A percentile compares a stretch with the other conserved stretches of the same genome.
These are phyloP conservation scores for Austroboletus festivus DNA, from an alignment of 768 basidiomycete species.

Conservation along the genomic window DNA sequence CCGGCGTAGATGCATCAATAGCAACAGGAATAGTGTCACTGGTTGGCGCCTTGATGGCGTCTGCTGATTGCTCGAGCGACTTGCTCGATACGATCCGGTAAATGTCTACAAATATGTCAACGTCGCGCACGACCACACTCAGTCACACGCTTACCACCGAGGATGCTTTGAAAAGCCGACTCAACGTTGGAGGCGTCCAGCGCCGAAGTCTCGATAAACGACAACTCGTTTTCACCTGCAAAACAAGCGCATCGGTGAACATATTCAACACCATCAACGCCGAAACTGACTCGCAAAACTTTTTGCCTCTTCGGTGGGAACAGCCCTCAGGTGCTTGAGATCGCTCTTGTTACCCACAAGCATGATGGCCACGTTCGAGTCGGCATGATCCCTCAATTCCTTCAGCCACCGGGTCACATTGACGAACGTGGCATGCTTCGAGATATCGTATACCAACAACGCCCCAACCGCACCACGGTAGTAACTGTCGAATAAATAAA, in stretches of 20 bases:
- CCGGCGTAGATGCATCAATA: slow-evolving; percentile 52
- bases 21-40: slow-evolving; percentile 86
- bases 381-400: slow-evolving; percentile 93
- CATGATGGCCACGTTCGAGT: slow-evolving; percentile 93
- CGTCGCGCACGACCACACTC: background rate
- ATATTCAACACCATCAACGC: slow-evolving; percentile 16
- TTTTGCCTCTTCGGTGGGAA: slow-evolving; percentile 97
- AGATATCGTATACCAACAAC: slow-evolving; percentile 90
- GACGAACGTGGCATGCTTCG: slow-evolving; percentile 90
- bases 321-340: slow-evolving; percentile 94
- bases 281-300: slow-evolving; percentile 71
- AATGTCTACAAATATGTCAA: slow-evolving; percentile 61
- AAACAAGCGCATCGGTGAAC: background rate
- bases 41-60: slow-evolving; percentile 73
- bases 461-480: slow-evolving; percentile 97
- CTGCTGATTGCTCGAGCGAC: slow-evolving; percentile 79
- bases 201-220: slow-evolving; percentile 98
- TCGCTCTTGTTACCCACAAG: slow-evolving; percentile 98
- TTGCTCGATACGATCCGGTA: slow-evolving; percentile 97
- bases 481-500: slow-evolving; percentile 70
- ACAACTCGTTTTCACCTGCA: slow-evolving; percentile 84
- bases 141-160: slow-evolving; percentile 61
- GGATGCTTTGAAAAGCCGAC: slow-evolving; percentile 93
- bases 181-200: slow-evolving; percentile 99
- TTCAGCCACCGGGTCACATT: slow-evolving; percentile 96